These are phyloP conservation scores for Penicillium sp. DNA, from an alignment of 2,329 filamentous ascomycete genomes.

Conservation along the genomic window DNA sequence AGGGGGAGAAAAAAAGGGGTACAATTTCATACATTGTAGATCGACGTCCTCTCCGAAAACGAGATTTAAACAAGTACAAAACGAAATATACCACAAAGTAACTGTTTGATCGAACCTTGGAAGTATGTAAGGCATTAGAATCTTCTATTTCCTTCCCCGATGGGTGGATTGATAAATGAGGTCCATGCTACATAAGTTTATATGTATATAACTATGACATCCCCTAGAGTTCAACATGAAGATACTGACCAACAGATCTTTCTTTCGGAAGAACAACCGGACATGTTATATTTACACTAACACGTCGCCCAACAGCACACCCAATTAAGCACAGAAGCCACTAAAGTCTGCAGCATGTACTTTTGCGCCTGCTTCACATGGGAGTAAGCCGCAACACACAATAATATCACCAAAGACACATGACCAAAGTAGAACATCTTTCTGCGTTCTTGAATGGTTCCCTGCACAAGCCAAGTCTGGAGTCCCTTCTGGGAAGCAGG, in stretches of 20 bases:
- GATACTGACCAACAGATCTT: neutral
- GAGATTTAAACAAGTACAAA: too few species aligned
- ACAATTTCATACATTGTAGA: neutral
- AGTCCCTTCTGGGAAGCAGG: conserved; percentile 23
- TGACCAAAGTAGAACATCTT: conserved; percentile 57
- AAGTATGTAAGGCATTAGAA: neutral
- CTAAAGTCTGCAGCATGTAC: conserved; percentile 54
- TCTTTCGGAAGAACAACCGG: neutral
- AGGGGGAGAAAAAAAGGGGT: neutral
- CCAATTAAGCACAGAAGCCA: conserved; percentile 48
- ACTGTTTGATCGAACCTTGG: neutral
- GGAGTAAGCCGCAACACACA: conserved; percentile 53
- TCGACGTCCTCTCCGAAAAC: neutral
- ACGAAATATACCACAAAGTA: neutral
- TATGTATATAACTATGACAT: too few species aligned
- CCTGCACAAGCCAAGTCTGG: conserved; percentile 10
- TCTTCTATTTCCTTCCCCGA: neutral
- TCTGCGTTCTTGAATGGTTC: conserved; percentile 36
- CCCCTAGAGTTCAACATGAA: too few species aligned
- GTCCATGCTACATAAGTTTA: neutral
- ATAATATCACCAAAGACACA: conserved; percentile 50
- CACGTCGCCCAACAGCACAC: conserved; percentile 26
- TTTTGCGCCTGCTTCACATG: conserved; percentile 57
- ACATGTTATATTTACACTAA: neutral
- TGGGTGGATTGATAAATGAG: neutral